A percentile compares a stretch with the other conserved stretches of the same genome.
phyloP scores from a whole-genome alignment of 192 early-diverging fungal species.

The Endogone sp. region DNA sequence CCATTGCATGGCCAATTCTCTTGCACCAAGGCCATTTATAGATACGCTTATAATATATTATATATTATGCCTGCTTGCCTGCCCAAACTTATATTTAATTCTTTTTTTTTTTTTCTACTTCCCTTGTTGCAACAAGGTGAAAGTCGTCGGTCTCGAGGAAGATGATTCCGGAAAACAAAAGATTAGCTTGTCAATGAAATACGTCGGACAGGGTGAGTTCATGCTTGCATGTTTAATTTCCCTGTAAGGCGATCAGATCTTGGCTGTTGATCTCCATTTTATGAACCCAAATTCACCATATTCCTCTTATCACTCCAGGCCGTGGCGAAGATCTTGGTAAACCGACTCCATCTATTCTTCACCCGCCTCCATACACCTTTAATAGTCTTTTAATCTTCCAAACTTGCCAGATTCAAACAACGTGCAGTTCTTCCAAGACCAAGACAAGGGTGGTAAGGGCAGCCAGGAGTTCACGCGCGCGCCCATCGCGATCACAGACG shows the following conservation, averaged over 20 bases:
- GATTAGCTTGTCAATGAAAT: conserved; percentile 40
- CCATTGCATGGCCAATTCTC: no score
- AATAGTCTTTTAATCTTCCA: no score
- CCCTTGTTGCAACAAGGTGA: conserved; percentile 23
- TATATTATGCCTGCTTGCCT: no score
- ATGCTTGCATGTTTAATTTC: no score
- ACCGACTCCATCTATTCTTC: background rate
- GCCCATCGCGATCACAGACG: conserved; percentile 33
- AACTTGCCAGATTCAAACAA: conserved; percentile 32
- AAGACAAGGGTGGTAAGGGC: conserved; percentile 24
- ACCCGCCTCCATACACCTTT: no score
- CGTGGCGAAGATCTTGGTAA: conserved; percentile 34
- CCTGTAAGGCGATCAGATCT: no score
- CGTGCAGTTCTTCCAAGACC: conserved; percentile 22
- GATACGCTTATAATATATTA: no score
- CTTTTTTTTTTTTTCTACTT: conserved; percentile 2
- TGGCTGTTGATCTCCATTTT: no score
- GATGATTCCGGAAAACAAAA: conserved; percentile 19
- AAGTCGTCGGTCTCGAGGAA: conserved; percentile 32
- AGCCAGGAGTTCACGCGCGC: conserved; percentile 27
- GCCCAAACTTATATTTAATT: background rate
- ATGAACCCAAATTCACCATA: no score
- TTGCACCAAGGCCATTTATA: no score
- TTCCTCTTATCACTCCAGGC: background rate
- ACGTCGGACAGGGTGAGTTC: conserved; percentile 31